Percentiles rank a stretch among this genome's conserved stretches.
Evolutionary conservation across 192 early-diverging fungal genomes (phyloP).

Genomic region (Entomortierella parvispora): DNA sequence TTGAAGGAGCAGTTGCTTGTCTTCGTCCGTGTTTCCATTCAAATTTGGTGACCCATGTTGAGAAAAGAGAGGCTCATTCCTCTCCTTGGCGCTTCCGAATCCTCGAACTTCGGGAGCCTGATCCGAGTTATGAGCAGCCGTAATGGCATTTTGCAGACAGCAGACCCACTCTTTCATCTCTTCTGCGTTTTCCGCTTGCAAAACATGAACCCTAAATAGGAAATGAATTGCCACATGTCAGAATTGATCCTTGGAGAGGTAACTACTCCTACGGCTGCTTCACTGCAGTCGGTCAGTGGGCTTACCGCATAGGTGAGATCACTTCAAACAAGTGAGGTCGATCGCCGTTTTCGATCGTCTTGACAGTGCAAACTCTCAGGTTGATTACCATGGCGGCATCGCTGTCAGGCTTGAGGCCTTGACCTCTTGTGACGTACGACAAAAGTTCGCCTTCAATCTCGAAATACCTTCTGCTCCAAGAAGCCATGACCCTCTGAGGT

Average conservation of each 20-base stretch:
- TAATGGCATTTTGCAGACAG: conserved; percentile 67
- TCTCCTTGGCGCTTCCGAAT: conserved; percentile 29
- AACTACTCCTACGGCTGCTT: too few species aligned
- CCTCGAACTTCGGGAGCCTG: conserved; percentile 50
- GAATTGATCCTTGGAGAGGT: too few species aligned
- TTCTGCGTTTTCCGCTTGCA: conserved; percentile 79
- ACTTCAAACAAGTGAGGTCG: conserved; percentile 84
- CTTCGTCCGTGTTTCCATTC: conserved; percentile 53
- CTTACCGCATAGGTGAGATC: conserved; percentile 80
- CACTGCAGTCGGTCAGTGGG: too few species aligned
- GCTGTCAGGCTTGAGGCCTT: conserved; percentile 53
- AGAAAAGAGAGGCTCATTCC: conserved; percentile 32
- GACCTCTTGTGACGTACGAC: conserved; percentile 56
- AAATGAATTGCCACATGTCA: not conserved
- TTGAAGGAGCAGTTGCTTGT: conserved; percentile 50
- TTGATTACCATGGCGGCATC: conserved; percentile 68
- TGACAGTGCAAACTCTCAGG: conserved; percentile 81
- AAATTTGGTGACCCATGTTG: conserved; percentile 43
- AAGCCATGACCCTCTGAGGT: conserved; percentile 75
- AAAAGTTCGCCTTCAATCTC: conserved; percentile 71
- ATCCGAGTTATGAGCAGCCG: conserved; percentile 63
- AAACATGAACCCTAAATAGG: conserved; percentile 70
- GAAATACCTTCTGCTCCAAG: conserved; percentile 85
- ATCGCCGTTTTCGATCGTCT: conserved; percentile 67
- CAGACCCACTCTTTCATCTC: conserved; percentile 84